Conservation (phyloP, 805 yeast species). For the Yamadazyma nakazawae region DNA sequence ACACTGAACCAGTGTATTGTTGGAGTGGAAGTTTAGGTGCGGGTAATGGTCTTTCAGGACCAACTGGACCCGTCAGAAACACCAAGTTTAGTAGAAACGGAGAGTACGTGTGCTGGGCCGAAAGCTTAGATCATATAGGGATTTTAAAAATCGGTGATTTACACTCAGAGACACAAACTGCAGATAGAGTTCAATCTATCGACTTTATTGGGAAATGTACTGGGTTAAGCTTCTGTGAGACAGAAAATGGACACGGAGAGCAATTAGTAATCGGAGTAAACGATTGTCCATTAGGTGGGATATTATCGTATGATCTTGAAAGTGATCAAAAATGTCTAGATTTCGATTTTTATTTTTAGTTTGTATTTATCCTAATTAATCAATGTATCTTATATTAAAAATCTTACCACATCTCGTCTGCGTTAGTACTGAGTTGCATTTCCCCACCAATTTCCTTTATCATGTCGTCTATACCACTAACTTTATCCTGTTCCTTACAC, state of each 20-base stretch:
- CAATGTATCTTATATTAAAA: neutral
- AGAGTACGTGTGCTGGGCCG: conserved; percentile 51
- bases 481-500: conserved; percentile 28
- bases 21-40: conserved; percentile 37
- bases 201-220: conserved; percentile 57
- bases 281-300: conserved; percentile 57
- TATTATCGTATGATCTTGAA: conserved; percentile 45
- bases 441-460: conserved; percentile 38
- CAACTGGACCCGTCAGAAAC: conserved; percentile 50
- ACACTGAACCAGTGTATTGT: conserved; percentile 22
- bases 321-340: conserved; percentile 35
- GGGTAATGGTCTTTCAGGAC: conserved; percentile 4
- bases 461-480: conserved; percentile 28
- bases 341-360: conserved; percentile 27
- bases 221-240: conserved; percentile 48
- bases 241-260: conserved; percentile 44
- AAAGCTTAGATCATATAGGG: conserved; percentile 57
- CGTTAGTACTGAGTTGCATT: conserved; percentile 33
- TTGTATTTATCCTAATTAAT: neutral
- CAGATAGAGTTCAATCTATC: conserved; percentile 41
- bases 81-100: conserved; percentile 49
- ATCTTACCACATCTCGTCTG: conserved; percentile 42
- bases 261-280: conserved; percentile 51
- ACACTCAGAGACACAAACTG: conserved; percentile 9
- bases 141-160: conserved; percentile 39